Evolutionary conservation across 257 asterid genomes (phyloP).

Genomic region (Mentha longifolia): DNA sequence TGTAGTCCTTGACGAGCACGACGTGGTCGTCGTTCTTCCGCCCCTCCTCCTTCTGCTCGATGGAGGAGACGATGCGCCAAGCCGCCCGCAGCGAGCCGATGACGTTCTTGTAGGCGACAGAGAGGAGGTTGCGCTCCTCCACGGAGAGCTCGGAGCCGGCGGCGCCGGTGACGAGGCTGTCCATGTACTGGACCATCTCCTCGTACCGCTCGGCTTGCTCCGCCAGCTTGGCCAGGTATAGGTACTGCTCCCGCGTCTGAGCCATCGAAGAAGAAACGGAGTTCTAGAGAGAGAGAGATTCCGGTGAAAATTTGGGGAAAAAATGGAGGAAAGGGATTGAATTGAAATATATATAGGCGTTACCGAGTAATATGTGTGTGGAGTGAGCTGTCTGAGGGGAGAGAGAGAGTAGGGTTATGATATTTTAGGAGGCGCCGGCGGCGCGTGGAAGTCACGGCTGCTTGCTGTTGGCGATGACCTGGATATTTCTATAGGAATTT

Average conservation of each 20-base stretch:
- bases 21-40: conserved; percentile 70
- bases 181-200: conserved; percentile 69
- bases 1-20: conserved; percentile 51
- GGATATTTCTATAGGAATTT: not conserved
- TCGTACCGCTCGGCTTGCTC: conserved; percentile 69
- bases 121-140: conserved; percentile 64
- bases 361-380: not conserved
- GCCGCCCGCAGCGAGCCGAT: conserved; percentile 69
- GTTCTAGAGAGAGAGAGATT: conserved; percentile 6
- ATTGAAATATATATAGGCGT: conserved; percentile 22
- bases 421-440: conserved; percentile 4
- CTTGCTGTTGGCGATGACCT: conserved; percentile 23
- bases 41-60: conserved; percentile 68
- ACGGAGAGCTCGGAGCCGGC: conserved; percentile 56
- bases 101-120: conserved; percentile 68
- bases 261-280: conserved; percentile 28
- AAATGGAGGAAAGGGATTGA: not conserved
- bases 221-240: conserved; percentile 62
- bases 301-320: conserved; percentile 19
- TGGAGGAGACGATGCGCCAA: conserved; percentile 66
- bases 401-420: conserved; percentile 30
- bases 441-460: conserved; percentile 30
- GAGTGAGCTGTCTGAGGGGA: conserved; percentile 24
- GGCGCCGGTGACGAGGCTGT: conserved; percentile 48
- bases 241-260: conserved; percentile 55